phyloP scores from a whole-genome alignment of 495 filamentous ascomycete species.

The Cladorrhinum samala region DNA sequence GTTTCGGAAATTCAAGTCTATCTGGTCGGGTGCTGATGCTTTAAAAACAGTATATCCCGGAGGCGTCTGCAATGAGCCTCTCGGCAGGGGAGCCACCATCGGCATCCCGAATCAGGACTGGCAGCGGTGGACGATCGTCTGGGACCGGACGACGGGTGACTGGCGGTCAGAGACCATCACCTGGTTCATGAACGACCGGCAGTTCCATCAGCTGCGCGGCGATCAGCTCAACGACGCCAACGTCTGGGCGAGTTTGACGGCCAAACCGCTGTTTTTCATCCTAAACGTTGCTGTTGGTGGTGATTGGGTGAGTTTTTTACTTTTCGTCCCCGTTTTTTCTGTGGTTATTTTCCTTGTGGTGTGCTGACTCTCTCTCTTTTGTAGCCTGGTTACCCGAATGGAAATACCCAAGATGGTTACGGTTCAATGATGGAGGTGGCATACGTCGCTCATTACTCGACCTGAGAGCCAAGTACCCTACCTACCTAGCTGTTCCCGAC shows the following conservation, averaged over 20 bases:
- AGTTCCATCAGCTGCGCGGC: slow-evolving; percentile 38
- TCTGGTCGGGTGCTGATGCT: neutral
- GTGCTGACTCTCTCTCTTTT: neutral
- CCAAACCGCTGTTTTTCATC: slow-evolving; percentile 37
- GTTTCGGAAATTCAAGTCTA: too few relatives aligned
- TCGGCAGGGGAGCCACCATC: slow-evolving; percentile 30
- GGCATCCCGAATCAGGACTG: slow-evolving; percentile 36
- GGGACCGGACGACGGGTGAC: slow-evolving; percentile 33
- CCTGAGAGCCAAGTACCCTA: too few relatives aligned
- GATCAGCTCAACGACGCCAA: slow-evolving; percentile 26
- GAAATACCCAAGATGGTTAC: slow-evolving; percentile 31
- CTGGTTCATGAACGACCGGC: slow-evolving; percentile 40
- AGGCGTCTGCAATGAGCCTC: slow-evolving; percentile 43
- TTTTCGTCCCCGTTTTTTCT: neutral
- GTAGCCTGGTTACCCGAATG: slow-evolving; percentile 38
- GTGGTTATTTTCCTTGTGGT: neutral
- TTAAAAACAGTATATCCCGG: slow-evolving; percentile 24
- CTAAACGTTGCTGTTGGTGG: slow-evolving; percentile 50
- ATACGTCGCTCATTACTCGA: slow-evolving; percentile 38
- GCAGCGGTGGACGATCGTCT: slow-evolving; percentile 42
- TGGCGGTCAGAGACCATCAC: slow-evolving; percentile 42
- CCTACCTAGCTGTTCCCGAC: too few relatives aligned
- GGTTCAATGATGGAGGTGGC: slow-evolving; percentile 43
- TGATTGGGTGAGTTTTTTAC: slow-evolving; percentile 38
- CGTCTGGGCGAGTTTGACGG: slow-evolving; percentile 36